These are phyloP conservation scores for Verbascum thapsus DNA, from an alignment of 257 asterid species.

Conservation along the genomic window DNA sequence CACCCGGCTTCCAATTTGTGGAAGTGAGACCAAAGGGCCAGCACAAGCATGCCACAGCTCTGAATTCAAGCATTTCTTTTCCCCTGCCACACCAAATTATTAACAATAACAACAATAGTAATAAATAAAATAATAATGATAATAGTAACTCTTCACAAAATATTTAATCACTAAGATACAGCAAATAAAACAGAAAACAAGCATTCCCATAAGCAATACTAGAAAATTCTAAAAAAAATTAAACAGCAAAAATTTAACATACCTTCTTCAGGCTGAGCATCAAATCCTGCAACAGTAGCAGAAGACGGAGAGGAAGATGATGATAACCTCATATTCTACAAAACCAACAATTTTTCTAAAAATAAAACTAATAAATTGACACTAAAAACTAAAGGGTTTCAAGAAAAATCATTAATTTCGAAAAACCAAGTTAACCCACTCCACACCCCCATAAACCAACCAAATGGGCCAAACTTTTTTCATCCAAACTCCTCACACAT, in stretches of 20 bases:
- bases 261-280: constrained; percentile 83
- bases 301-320: constrained; percentile 52
- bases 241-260: background rate
- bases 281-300: constrained; percentile 47
- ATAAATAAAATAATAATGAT: too few relatives aligned
- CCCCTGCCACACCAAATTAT: constrained; percentile 45
- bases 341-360: constrained; percentile 29
- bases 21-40: constrained; percentile 91
- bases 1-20: constrained; percentile 82
- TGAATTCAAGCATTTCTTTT: constrained; percentile 89
- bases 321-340: constrained; percentile 74
- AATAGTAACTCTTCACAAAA: background rate
- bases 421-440: constrained; percentile 33
- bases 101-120: constrained; percentile 1
- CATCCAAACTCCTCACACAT: constrained; percentile 65
- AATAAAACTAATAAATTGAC: constrained; percentile 27
- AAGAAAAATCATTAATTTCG: constrained; percentile 22
- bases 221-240: background rate
- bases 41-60: constrained; percentile 99
- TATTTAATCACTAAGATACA: background rate
- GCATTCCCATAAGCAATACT: constrained; percentile 2
- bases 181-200: constrained; percentile 10
- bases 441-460: constrained; percentile 48
- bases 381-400: constrained; percentile 34
- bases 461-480: constrained; percentile 32